Evolutionary conservation across 164 flowering plant genomes (phyloP).

Genomic region (Cinnamomum micranthum): DNA sequence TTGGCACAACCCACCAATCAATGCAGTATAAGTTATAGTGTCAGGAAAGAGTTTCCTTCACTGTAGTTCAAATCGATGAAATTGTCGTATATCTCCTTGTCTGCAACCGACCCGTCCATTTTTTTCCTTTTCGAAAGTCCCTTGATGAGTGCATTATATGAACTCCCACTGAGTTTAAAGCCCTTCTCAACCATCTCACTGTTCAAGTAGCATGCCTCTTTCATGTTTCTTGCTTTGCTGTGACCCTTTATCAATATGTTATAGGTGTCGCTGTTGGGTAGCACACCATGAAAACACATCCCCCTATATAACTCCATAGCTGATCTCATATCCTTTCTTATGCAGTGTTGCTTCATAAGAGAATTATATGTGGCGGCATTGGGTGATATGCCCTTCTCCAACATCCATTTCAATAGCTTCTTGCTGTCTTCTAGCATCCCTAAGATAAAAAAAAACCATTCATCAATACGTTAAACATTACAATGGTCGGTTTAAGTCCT

Average conservation of each 20-base stretch:
- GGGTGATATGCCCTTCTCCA: conserved; percentile 39
- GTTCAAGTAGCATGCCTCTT: conserved; percentile 30
- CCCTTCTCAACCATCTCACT: conserved; percentile 26
- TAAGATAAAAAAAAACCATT: conserved; percentile 45
- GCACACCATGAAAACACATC: conserved; percentile 25
- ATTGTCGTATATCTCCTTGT: no score
- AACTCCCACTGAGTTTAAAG: conserved; percentile 21
- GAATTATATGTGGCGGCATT: conserved; percentile 34
- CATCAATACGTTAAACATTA: conserved; percentile 49
- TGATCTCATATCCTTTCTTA: conserved; percentile 25
- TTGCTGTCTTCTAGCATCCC: conserved; percentile 57
- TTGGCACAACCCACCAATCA: conserved; percentile 53
- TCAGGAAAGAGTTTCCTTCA: conserved; percentile 37
- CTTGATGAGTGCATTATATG: conserved; percentile 35
- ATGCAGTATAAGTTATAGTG: conserved; percentile 41
- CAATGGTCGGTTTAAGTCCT: conserved; percentile 31
- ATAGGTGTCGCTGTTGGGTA: conserved; percentile 26
- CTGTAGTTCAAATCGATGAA: no score
- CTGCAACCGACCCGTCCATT: no score
- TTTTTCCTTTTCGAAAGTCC: conserved; percentile 26
- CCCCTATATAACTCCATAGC: conserved; percentile 23
- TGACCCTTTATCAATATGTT: conserved; percentile 35
- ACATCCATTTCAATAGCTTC: conserved; percentile 35
- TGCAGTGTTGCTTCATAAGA: conserved; percentile 29
- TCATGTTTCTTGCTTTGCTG: conserved; percentile 33